Percentiles rank a stretch among this genome's conserved stretches.
These are phyloP conservation scores for Penicillium cosmopolitanum DNA, from an alignment of 495 filamentous ascomycete species.

Conservation along the genomic window DNA sequence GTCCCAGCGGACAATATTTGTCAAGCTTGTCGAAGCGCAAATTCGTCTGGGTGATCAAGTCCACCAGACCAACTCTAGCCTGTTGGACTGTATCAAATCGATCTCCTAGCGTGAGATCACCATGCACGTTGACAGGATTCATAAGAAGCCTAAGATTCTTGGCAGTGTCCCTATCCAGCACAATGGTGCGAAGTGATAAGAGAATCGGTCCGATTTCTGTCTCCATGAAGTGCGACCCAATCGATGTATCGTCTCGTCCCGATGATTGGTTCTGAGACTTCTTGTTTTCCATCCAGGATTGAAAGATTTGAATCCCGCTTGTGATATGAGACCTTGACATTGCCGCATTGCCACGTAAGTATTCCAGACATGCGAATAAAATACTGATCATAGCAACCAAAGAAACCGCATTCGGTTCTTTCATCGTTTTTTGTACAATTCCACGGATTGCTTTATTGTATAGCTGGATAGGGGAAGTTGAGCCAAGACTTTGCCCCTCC, in stretches of 20 bases:
- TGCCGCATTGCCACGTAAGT: constrained; percentile 14
- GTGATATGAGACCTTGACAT: constrained; percentile 16
- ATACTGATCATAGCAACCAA: constrained; percentile 17
- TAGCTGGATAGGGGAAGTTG: background rate
- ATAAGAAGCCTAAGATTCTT: background rate
- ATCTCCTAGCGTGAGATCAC: background rate
- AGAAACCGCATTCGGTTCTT: constrained; percentile 8
- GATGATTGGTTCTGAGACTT: background rate
- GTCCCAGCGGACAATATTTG: background rate
- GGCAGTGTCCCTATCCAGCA: constrained; percentile 4
- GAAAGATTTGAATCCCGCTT: constrained; percentile 23
- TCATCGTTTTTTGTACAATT: constrained; percentile 10
- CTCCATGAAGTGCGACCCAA: constrained; percentile 19
- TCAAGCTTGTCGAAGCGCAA: background rate
- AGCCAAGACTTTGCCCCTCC: background rate
- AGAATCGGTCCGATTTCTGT: constrained; percentile 20
- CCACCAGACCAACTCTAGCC: background rate
- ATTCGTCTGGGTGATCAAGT: background rate
- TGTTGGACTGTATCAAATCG: background rate
- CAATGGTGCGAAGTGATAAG: constrained; percentile 14
- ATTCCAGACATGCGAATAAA: constrained; percentile 25
- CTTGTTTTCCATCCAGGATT: constrained; percentile 11
- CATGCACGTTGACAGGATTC: background rate
- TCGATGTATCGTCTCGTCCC: background rate
- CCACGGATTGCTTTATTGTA: constrained; percentile 11